These are phyloP conservation scores for Articulospora tetracladia DNA, from an alignment of 495 filamentous ascomycete species.

Conservation along the genomic window DNA sequence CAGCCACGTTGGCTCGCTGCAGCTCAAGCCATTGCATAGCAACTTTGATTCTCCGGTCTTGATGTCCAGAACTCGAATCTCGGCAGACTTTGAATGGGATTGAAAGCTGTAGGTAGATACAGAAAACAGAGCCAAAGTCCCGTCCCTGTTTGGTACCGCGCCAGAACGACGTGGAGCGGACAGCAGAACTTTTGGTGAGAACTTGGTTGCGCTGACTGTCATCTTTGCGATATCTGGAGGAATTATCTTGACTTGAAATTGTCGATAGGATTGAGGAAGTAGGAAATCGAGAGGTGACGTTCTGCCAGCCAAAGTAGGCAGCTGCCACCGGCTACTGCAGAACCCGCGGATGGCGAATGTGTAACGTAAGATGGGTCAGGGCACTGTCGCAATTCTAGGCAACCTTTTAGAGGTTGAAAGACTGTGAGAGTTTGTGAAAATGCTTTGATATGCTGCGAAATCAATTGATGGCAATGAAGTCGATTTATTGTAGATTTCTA, in stretches of 20 bases:
- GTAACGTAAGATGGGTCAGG: background rate
- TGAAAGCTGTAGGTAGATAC: conserved; percentile 80
- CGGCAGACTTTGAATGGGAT: conserved; percentile 66
- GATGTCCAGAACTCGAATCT: conserved; percentile 74
- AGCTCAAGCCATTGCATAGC: conserved; percentile 58
- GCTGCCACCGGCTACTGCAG: background rate
- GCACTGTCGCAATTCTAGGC: background rate
- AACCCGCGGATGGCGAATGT: background rate
- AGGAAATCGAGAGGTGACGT: background rate
- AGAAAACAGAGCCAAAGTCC: conserved; percentile 67
- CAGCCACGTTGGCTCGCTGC: conserved; percentile 75
- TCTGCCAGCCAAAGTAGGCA: background rate
- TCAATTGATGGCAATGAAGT: background rate
- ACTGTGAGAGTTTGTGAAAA: background rate
- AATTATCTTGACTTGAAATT: background rate
- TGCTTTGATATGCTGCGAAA: background rate
- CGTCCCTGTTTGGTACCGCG: conserved; percentile 69
- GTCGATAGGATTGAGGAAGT: background rate
- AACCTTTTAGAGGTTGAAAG: background rate
- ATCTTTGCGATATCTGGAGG: conserved; percentile 35
- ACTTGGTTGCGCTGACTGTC: conserved; percentile 64
- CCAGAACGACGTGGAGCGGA: conserved; percentile 76
- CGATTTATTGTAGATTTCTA: background rate
- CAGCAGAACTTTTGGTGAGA: conserved; percentile 79
- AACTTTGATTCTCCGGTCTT: conserved; percentile 60